Evolutionary conservation across 2,329 filamentous ascomycete species (phyloP).

Genomic region (Verticillium zaregamsianum): DNA sequence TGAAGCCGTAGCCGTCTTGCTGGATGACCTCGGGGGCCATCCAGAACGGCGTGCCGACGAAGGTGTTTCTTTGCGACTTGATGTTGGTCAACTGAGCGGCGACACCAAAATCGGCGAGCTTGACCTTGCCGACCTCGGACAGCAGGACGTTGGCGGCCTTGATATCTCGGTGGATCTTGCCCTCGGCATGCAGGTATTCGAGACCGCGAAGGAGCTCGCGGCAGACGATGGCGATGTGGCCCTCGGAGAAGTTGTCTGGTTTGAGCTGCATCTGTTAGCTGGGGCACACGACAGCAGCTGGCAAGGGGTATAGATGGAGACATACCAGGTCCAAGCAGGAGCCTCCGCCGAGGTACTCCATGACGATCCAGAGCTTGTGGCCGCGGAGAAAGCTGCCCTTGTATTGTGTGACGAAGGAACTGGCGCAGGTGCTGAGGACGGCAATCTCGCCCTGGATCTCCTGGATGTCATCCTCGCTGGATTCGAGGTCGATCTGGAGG

Average conservation of each 20-base stretch:
- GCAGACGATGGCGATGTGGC: constrained; percentile 90
- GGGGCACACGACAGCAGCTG: constrained; percentile 6
- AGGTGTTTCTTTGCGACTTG: constrained; percentile 95
- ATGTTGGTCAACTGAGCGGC: constrained; percentile 96
- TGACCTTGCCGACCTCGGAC: constrained; percentile 86
- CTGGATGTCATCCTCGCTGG: constrained; percentile 95
- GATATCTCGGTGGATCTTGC: constrained; percentile 95
- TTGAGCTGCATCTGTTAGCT: constrained; percentile 62
- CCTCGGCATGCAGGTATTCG: constrained; percentile 88
- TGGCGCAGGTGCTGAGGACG: constrained; percentile 90
- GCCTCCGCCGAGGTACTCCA: constrained; percentile 95
- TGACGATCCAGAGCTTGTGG: constrained; percentile 98
- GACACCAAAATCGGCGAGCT: constrained; percentile 95
- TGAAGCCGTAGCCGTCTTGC: constrained; percentile 78
- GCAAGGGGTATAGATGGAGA: not conserved
- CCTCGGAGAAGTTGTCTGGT: constrained; percentile 82
- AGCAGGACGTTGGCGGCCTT: constrained; percentile 95
- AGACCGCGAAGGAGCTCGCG: constrained; percentile 85
- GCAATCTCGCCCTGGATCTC: constrained; percentile 98
- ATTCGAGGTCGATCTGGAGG: constrained; percentile 90
- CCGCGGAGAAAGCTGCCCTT: constrained; percentile 94
- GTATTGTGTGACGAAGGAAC: constrained; percentile 92
- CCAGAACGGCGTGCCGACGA: constrained; percentile 96
- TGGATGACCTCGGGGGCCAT: constrained; percentile 96
- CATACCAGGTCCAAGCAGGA: constrained; percentile 89